Evolutionary conservation across 2,329 filamentous ascomycete species (phyloP).

Genomic region (Fusarium abutilonis): DNA sequence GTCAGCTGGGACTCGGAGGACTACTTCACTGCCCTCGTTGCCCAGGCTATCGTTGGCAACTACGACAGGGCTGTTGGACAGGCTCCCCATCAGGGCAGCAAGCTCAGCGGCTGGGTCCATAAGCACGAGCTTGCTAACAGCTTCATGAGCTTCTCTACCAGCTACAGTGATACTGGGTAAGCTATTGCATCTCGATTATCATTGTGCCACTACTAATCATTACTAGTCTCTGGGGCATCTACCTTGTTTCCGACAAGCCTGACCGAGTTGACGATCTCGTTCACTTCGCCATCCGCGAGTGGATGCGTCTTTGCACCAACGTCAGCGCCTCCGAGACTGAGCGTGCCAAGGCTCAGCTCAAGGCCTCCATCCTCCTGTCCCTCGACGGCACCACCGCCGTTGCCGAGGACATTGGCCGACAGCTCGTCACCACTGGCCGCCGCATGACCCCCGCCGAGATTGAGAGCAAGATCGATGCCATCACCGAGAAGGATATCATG

Average conservation of each 20-base stretch:
- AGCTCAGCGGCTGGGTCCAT: constrained; percentile 94
- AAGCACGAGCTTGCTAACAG: constrained; percentile 97
- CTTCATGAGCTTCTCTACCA: constrained; percentile 99
- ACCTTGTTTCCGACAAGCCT: constrained; percentile 91
- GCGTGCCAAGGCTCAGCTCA: constrained; percentile 98
- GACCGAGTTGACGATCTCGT: constrained; percentile 92
- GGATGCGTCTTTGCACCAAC: constrained; percentile 91
- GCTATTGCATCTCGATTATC: constrained; percentile 42
- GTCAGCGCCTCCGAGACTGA: constrained; percentile 92
- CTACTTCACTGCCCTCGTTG: constrained; percentile 98
- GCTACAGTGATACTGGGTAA: constrained; percentile 99
- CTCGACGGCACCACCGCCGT: constrained; percentile 97
- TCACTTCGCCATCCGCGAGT: constrained; percentile 98
- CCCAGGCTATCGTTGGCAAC: constrained; percentile 99
- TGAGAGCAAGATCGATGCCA: constrained; percentile 86
- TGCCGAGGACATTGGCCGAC: constrained; percentile 97
- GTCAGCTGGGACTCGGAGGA: constrained; percentile 99
- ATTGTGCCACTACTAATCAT: constrained; percentile 40
- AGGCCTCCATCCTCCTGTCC: constrained; percentile 96
- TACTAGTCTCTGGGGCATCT: constrained; percentile 96
- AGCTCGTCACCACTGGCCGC: constrained; percentile 96
- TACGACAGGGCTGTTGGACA: constrained; percentile 99
- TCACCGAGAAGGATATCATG: constrained; percentile 97
- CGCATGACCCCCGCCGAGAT: constrained; percentile 93
- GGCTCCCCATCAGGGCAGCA: constrained; percentile 96